A percentile compares a stretch with the other conserved stretches of the same genome.
phyloP scores from a whole-genome alignment of 768 basidiomycete species.

The Lentinula sp. region DNA sequence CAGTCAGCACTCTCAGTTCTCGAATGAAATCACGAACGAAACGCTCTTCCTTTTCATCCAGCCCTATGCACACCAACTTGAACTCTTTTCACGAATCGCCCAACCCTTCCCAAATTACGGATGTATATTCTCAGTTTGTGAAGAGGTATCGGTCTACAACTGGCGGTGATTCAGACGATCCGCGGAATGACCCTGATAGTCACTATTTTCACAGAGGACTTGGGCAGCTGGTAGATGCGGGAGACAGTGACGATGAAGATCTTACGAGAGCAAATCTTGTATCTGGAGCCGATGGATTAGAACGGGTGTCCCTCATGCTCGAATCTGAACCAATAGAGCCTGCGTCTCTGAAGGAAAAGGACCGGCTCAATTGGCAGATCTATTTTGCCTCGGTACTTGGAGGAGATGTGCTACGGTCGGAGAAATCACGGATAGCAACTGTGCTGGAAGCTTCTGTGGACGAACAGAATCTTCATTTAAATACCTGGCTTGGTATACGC shows the following conservation, averaged over 20 bases:
- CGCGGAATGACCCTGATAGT: conserved; percentile 75
- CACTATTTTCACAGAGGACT: conserved; percentile 75
- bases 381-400: conserved; percentile 90
- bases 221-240: conserved; percentile 59
- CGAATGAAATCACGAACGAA: conserved; percentile 3
- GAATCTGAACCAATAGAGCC: conserved; percentile 64
- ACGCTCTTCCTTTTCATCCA: not conserved
- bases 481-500: conserved; percentile 87
- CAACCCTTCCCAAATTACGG: conserved; percentile 21
- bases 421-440: conserved; percentile 87
- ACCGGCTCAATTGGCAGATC: conserved; percentile 92
- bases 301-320: conserved; percentile 44
- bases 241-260: conserved; percentile 74
- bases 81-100: conserved; percentile 22
- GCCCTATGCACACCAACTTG: conserved; percentile 7
- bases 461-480: conserved; percentile 60
- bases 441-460: conserved; percentile 66
- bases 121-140: conserved; percentile 78
- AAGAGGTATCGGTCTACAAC: conserved; percentile 62
- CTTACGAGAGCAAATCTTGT: conserved; percentile 33
- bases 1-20: conserved; percentile 14
- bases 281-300: conserved; percentile 37
- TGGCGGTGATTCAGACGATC: conserved; percentile 55
- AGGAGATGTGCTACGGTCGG: conserved; percentile 92
- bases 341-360: conserved; percentile 66